phyloP scores from a whole-genome alignment of 257 asterid species.

The Gentiana straminea region DNA sequence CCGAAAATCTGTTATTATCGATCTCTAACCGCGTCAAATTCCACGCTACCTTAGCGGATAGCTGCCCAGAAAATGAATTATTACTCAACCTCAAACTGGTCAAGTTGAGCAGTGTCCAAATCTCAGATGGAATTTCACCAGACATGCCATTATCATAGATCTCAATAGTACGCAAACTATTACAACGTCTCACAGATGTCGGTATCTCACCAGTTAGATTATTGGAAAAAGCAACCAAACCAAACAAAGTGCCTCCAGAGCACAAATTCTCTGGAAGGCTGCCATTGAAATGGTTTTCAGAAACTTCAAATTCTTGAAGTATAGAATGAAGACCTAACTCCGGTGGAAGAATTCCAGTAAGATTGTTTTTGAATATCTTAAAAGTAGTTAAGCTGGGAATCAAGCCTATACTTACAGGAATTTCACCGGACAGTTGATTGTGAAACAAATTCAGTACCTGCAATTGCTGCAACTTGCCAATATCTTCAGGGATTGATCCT shows the following conservation, averaged over 20 bases:
- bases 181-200: conserved; percentile 43
- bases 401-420: conserved; percentile 51
- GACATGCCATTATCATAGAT: conserved; percentile 44
- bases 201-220: conserved; percentile 64
- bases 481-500: conserved; percentile 56
- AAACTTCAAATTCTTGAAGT: conserved; percentile 60
- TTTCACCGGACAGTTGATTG: conserved; percentile 43
- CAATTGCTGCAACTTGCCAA: conserved; percentile 50
- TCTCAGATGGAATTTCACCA: conserved; percentile 56
- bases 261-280: conserved; percentile 61
- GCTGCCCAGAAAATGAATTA: conserved; percentile 54
- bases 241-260: conserved; percentile 39
- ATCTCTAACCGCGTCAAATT: conserved; percentile 63
- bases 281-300: conserved; percentile 54
- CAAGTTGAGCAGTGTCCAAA: conserved; percentile 44
- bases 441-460: conserved; percentile 29
- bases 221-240: conserved; percentile 54
- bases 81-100: conserved; percentile 46
- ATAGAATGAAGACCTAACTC: conserved; percentile 52
- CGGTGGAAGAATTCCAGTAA: conserved; percentile 61
- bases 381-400: conserved; percentile 35
- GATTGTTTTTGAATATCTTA: conserved; percentile 37
- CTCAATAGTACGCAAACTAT: conserved; percentile 39
- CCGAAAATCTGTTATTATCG: conserved; percentile 50
- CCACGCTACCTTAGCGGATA: conserved; percentile 46